Base-by-base conservation (phyloP, 202 grass and related monocot species). In the Hordeum pubiflorum region DNA sequence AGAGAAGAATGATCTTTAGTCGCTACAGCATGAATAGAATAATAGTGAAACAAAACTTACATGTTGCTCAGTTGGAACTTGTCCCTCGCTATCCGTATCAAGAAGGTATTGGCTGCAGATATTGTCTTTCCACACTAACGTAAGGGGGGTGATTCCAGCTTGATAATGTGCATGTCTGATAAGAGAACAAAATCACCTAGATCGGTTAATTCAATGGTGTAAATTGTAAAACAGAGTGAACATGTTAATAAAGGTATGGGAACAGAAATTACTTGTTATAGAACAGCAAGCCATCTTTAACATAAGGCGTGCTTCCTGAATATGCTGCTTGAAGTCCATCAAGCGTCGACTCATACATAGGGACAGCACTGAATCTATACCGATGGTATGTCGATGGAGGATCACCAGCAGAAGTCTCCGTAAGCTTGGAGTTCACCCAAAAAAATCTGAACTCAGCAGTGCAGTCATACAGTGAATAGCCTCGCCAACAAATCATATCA, bases 401-500 rank as follows among this genome's bases (percentile, higher is more conserved):
- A 72, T 94, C 85, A 69, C 86, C 86, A 69, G 95, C 95, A 80
- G 90, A 88, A 77, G 87, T 94, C 85, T 97, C 91, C 2, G 32
- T 90, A 58, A 97, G 85, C 72, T 94, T 94, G 27, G 92, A 94
- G 79, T 94, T 97, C 18, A 94, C 58, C 94, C 91, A 97, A 70
- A 92, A 94, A 75, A 94, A 94, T 9, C 91, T 90, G 73, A 94
- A 97, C 72, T 97, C 91, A 0, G 91, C 78, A 17, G 88, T 91
- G 56, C 91, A 97, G 23, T 98, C 92, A 78, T 94, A 98, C 6
- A 93, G 57, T 2, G 95, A 91, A 86, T 94, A 94, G 15, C 92
- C 95, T 89, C 90, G 61, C 95, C 95, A 98, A 80, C 86, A 98
- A 63, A 98, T 88, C 90, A 97, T 94, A 76, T 98, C 92, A 89